Conservation (phyloP, 768 basidiomycete genomes). For the Kwoniella shandongensis region DNA sequence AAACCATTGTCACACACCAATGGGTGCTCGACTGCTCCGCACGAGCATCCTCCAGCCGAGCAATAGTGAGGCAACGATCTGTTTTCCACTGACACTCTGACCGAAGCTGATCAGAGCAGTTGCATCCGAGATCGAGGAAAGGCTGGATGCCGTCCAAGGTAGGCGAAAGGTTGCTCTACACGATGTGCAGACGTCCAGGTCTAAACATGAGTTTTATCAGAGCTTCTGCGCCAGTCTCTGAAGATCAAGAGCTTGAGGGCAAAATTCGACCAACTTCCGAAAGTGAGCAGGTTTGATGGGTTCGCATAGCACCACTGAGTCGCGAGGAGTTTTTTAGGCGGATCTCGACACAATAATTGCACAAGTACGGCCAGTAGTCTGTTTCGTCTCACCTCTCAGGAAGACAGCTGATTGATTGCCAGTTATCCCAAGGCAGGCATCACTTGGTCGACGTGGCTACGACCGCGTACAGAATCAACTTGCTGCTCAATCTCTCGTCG, state of each 20-base stretch:
- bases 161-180: not conserved
- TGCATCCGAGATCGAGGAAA: slow-evolving; percentile 63
- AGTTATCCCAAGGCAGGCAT: slow-evolving; percentile 4
- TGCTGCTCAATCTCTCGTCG: slow-evolving; percentile 72
- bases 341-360: slow-evolving; percentile 85
- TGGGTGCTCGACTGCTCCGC: slow-evolving; percentile 78
- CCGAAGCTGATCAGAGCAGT: slow-evolving; percentile 9
- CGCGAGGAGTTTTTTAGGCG: slow-evolving; percentile 57
- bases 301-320: slow-evolving; percentile 1
- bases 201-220: not conserved
- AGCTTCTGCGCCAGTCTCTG: slow-evolving; percentile 2
- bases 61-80: slow-evolving; percentile 60
- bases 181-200: not conserved
- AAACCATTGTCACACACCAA: slow-evolving; percentile 83
- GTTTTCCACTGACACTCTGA: not conserved
- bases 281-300: no score
- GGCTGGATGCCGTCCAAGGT: slow-evolving; percentile 87
- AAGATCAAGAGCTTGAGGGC: slow-evolving; percentile 4
- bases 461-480: slow-evolving; percentile 32
- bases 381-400: not conserved
- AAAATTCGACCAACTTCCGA: not conserved
- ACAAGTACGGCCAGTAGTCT: slow-evolving; percentile 20
- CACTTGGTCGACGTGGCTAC: not conserved
- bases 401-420: slow-evolving; percentile 1
- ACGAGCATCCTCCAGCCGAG: slow-evolving; percentile 79